These are phyloP conservation scores for Geum urbanum DNA, from an alignment of 306 rosid genomes.

Conservation along the genomic window DNA sequence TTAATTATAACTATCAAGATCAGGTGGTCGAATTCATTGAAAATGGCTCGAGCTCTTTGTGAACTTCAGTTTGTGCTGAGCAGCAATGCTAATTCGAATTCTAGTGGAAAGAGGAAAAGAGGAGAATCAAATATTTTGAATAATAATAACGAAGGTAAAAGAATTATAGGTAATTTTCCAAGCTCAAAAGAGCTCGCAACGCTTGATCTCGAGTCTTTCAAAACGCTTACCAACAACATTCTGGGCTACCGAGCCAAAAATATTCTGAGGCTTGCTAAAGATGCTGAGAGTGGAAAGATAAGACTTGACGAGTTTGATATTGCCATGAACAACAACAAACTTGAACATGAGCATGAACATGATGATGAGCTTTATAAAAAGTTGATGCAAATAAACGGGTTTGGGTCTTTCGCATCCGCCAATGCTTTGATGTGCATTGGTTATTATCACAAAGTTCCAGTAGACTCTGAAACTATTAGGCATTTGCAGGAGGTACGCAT, in stretches of 20 bases:
- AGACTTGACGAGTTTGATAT: slow-evolving; percentile 1
- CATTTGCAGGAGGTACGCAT: slow-evolving; percentile 26
- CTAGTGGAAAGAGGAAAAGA: background rate
- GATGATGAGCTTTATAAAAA: background rate
- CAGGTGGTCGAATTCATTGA: slow-evolving; percentile 30
- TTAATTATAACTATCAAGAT: background rate
- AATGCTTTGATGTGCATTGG: slow-evolving; percentile 32
- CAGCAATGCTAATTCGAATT: background rate
- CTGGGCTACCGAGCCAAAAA: slow-evolving; percentile 27
- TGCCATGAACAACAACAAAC: no score
- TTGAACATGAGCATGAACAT: background rate
- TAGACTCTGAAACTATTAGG: slow-evolving; percentile 31
- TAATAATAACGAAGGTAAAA: no score
- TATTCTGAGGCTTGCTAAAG: slow-evolving; percentile 20
- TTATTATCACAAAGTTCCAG: slow-evolving; percentile 24
- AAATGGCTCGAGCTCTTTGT: slow-evolving; percentile 26
- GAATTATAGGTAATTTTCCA: slow-evolving; percentile 28
- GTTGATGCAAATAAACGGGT: slow-evolving; percentile 24
- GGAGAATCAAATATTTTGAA: background rate
- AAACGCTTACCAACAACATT: background rate
- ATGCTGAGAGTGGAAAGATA: slow-evolving; percentile 4
- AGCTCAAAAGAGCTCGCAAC: slow-evolving; percentile 20
- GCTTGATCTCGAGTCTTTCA: background rate
- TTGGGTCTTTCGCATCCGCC: slow-evolving; percentile 28
- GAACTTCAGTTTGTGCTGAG: slow-evolving; percentile 10